Percentiles rank a stretch among this genome's conserved stretches.
These are phyloP conservation scores for Kazachstania bromeliacearum DNA, from an alignment of 805 yeast genomes.

Conservation along the genomic window DNA sequence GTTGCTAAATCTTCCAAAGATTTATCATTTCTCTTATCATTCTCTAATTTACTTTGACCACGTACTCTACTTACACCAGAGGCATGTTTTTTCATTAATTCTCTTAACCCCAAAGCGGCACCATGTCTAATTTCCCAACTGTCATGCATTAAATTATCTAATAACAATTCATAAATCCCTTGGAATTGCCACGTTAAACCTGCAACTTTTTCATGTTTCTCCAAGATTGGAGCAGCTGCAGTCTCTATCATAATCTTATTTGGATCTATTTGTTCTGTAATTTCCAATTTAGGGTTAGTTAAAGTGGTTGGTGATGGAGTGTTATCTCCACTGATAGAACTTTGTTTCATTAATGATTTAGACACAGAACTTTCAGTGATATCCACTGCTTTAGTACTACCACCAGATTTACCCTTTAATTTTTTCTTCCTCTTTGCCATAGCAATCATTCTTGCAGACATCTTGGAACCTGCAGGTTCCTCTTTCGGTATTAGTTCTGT, in stretches of 20 bases:
- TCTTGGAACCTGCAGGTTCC: conserved; percentile 17
- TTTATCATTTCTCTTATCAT: conserved; percentile 51
- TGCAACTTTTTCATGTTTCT: conserved; percentile 61
- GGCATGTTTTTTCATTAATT: conserved; percentile 64
- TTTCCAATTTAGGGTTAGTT: conserved; percentile 39
- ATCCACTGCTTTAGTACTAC: conserved; percentile 48
- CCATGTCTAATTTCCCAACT: conserved; percentile 96
- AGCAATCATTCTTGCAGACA: conserved; percentile 77
- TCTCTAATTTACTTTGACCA: conserved; percentile 52
- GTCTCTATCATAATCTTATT: conserved; percentile 80
- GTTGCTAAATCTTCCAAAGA: conserved; percentile 85
- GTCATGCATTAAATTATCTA: conserved; percentile 73
- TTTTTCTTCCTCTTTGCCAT: conserved; percentile 90
- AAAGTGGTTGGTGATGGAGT: conserved; percentile 14
- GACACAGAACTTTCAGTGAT: conserved; percentile 64
- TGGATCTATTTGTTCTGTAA: conserved; percentile 73
- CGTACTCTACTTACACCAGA: conserved; percentile 72
- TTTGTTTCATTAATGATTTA: conserved; percentile 26
- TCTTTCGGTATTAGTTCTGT: no score
- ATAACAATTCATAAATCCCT: conserved; percentile 75
- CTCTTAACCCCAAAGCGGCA: conserved; percentile 85
- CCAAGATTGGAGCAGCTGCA: conserved; percentile 55
- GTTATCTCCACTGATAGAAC: background rate
- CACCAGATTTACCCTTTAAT: conserved; percentile 47
- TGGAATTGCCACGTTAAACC: conserved; percentile 89